phyloP scores from a whole-genome alignment of 805 yeast species.

The Naumovozyma dairenensis region DNA sequence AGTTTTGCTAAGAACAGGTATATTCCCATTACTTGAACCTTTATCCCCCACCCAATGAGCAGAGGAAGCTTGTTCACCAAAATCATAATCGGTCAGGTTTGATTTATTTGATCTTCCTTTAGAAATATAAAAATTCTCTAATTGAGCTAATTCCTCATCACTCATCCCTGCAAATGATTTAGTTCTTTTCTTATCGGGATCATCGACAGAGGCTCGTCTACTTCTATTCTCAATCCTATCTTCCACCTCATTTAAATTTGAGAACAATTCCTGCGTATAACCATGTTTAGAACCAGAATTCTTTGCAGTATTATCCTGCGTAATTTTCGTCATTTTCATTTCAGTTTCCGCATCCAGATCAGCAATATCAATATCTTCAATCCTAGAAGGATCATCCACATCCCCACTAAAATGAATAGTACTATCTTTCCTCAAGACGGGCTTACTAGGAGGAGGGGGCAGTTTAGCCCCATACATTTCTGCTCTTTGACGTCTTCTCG shows the following conservation, averaged over 20 bases:
- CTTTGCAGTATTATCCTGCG: conserved; percentile 22
- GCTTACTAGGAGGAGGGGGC: conserved; percentile 22
- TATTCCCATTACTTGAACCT: background rate
- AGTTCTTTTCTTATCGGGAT: conserved; percentile 6
- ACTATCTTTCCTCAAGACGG: conserved; percentile 9
- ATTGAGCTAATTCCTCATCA: conserved; percentile 22
- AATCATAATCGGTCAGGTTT: conserved; percentile 23
- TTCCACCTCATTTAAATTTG: conserved; percentile 28
- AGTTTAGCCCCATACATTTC: conserved; percentile 4
- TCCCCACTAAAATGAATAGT: conserved; percentile 1
- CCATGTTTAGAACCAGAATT: conserved; percentile 26
- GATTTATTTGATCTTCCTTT: conserved; percentile 18
- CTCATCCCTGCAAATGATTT: conserved; percentile 29
- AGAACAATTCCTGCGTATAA: conserved; percentile 25
- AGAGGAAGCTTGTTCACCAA: conserved; percentile 19
- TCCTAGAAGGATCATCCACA: conserved; percentile 10
- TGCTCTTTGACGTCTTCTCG: background rate
- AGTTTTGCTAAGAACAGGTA: background rate
- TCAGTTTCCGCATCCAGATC: conserved; percentile 14
- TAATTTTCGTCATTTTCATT: conserved; percentile 12
- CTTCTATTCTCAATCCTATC: conserved; percentile 17
- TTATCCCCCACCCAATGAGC: background rate
- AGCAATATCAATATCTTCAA: conserved; percentile 19
- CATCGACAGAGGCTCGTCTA: conserved; percentile 1
- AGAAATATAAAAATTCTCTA: conserved; percentile 22